phyloP scores from a whole-genome alignment of 805 yeast genomes.

The Spathaspora arborariae region DNA sequence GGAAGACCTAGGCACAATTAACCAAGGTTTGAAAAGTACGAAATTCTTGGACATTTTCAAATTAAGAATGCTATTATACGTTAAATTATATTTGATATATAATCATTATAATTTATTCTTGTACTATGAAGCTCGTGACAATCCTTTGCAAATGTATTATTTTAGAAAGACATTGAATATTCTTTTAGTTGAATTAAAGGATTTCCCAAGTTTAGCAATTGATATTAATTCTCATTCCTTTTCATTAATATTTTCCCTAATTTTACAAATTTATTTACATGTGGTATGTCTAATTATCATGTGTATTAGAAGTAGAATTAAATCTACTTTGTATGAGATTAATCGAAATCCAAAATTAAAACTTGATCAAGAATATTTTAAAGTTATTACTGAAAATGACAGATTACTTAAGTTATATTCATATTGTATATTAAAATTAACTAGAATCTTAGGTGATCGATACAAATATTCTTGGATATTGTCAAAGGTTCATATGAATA shows the following conservation, averaged over 20 bases:
- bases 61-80: neutral
- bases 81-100: constrained; percentile 2
- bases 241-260: neutral
- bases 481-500: neutral
- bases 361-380: neutral
- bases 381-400: neutral
- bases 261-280: neutral
- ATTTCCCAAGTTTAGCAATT: neutral
- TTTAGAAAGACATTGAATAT: neutral
- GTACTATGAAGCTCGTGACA: constrained; percentile 2
- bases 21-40: neutral
- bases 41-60: neutral
- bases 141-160: constrained; percentile 1
- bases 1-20: neutral
- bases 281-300: neutral
- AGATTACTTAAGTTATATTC: neutral
- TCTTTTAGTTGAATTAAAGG: neutral
- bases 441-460: neutral
- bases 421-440: neutral
- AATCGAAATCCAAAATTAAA: neutral
- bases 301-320: neutral
- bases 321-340: neutral
- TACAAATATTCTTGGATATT: constrained; percentile 2
- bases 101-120: constrained; percentile 1
- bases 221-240: neutral